These are phyloP conservation scores for Centrapalus pauciflorus DNA, from an alignment of 129 eudicot species.

Conservation along the genomic window DNA sequence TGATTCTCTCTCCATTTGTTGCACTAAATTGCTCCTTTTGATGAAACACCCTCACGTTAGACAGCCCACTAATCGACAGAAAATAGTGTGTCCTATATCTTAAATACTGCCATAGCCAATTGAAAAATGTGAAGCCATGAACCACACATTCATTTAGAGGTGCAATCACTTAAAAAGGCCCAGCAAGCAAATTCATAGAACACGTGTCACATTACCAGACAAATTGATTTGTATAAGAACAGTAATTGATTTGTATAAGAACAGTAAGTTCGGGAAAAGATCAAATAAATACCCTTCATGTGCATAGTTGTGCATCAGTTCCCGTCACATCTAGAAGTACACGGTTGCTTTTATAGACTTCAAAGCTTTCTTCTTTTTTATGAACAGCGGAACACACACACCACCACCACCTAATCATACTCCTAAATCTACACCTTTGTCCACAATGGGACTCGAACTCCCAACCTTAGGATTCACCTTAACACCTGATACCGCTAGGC, in stretches of 20 bases:
- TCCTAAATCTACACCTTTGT: too few species aligned
- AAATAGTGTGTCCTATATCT: background rate
- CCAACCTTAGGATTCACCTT: too few species aligned
- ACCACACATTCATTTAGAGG: background rate
- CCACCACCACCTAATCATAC: too few species aligned
- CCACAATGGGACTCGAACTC: too few species aligned
- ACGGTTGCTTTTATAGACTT: background rate
- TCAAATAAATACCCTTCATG: background rate
- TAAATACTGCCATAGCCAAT: background rate
- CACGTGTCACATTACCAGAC: background rate
- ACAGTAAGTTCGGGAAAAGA: background rate
- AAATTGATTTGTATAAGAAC: background rate
- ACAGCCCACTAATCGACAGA: background rate
- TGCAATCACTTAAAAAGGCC: background rate
- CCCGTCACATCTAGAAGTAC: background rate
- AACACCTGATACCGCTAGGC: too few species aligned
- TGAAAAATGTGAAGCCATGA: background rate
- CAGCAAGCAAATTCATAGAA: background rate
- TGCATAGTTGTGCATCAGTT: background rate
- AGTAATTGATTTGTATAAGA: background rate
- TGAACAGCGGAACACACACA: too few species aligned
- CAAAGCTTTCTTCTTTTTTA: too few species aligned
- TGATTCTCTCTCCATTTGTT: slow-evolving; percentile 9
- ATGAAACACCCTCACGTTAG: background rate
- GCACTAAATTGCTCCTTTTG: background rate